phyloP scores from a whole-genome alignment of 2,329 filamentous ascomycete genomes.

The Claviceps pazoutovae region DNA sequence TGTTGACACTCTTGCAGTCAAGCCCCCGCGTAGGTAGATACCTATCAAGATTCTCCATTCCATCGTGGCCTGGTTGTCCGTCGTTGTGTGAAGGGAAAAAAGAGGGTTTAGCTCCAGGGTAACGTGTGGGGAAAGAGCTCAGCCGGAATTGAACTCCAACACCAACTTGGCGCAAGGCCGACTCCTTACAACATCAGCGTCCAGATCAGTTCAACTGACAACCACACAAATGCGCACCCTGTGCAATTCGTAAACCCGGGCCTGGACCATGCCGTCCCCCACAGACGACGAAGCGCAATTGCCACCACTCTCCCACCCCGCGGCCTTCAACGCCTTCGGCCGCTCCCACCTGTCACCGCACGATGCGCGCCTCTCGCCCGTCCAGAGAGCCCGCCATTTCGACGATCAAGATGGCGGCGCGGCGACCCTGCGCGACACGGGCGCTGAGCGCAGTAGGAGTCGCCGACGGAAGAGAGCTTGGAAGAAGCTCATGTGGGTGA shows the following conservation, averaged over 20 bases:
- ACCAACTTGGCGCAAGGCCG: too few species aligned
- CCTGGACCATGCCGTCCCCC: conserved; percentile 19
- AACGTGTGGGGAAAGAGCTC: too few species aligned
- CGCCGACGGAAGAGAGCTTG: conserved; percentile 60
- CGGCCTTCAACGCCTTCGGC: conserved; percentile 26
- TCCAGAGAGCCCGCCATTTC: conserved; percentile 29
- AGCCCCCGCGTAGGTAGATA: too few species aligned
- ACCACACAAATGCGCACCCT: not conserved
- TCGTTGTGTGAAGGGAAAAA: too few species aligned
- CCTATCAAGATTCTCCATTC: too few species aligned
- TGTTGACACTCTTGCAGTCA: too few species aligned
- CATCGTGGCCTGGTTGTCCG: too few species aligned
- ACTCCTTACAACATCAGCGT: too few species aligned
- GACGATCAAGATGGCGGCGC: conserved; percentile 20
- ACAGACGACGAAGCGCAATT: conserved; percentile 26
- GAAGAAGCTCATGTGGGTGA: conserved; percentile 97
- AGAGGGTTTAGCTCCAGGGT: too few species aligned
- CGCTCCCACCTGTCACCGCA: conserved; percentile 65
- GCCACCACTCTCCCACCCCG: conserved; percentile 17
- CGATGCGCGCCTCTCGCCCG: conserved; percentile 64
- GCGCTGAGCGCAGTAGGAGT: conserved; percentile 47
- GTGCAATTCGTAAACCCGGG: not conserved
- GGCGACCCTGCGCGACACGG: conserved; percentile 26
- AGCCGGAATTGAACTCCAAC: too few species aligned
- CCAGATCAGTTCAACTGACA: not conserved